Percentiles rank a stretch among this genome's conserved stretches.
Evolutionary conservation across 768 basidiomycete genomes (phyloP).

Genomic region (Harrya chromipes): DNA sequence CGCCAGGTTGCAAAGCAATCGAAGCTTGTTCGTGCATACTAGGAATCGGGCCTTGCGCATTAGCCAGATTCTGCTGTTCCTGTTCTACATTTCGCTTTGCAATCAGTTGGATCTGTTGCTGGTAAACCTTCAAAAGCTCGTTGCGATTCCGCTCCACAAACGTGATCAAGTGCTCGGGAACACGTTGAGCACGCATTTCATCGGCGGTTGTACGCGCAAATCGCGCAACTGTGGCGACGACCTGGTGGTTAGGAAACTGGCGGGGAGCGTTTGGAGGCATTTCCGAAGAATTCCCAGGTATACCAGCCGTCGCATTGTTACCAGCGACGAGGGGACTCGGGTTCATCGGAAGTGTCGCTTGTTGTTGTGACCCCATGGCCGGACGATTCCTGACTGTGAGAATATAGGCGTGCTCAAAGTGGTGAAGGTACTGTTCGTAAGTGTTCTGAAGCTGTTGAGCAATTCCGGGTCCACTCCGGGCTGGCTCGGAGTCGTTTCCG

Average conservation of each 20-base stretch:
- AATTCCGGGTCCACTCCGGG: slow-evolving; percentile 57
- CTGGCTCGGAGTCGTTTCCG: slow-evolving; percentile 55
- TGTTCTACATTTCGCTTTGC: slow-evolving; percentile 23
- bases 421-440: slow-evolving; percentile 55
- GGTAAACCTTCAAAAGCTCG: slow-evolving; percentile 25
- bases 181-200: slow-evolving; percentile 51
- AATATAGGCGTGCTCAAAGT: slow-evolving; percentile 57
- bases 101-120: slow-evolving; percentile 21
- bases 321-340: slow-evolving; percentile 5
- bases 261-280: slow-evolving; percentile 15
- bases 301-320: slow-evolving; percentile 8
- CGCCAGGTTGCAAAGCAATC: slow-evolving; percentile 10
- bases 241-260: slow-evolving; percentile 21
- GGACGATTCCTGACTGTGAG: slow-evolving; percentile 33
- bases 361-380: slow-evolving; percentile 8
- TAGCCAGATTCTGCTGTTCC: slow-evolving; percentile 20
- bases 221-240: slow-evolving; percentile 44
- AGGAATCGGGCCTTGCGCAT: slow-evolving; percentile 15
- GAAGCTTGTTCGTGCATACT: slow-evolving; percentile 21
- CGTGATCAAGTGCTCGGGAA: slow-evolving; percentile 49
- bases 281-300: slow-evolving; percentile 20
- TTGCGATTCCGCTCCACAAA: slow-evolving; percentile 56
- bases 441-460: slow-evolving; percentile 58
- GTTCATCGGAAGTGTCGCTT: slow-evolving; percentile 13
- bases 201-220: slow-evolving; percentile 44